Conservation (phyloP, 495 filamentous ascomycete species). For the Penicillium bovifimosum region DNA sequence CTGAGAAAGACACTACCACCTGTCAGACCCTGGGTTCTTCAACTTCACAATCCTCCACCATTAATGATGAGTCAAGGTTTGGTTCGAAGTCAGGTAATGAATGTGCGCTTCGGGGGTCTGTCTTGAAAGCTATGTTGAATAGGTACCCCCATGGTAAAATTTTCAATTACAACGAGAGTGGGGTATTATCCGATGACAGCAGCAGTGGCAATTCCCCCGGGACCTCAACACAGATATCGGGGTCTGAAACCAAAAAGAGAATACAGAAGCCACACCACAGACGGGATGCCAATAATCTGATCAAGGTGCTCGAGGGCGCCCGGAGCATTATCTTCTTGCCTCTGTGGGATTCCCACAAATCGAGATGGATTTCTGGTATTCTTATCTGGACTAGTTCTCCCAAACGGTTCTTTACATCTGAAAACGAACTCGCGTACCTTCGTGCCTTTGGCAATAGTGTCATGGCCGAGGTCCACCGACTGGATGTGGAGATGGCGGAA, state of each 20-base stretch:
- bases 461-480: slow-evolving; percentile 55
- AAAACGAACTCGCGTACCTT: slow-evolving; percentile 45
- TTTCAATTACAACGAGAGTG: slow-evolving; percentile 49
- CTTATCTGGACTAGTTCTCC: slow-evolving; percentile 50
- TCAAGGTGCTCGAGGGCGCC: slow-evolving; percentile 17
- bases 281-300: slow-evolving; percentile 18
- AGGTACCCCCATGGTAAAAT: slow-evolving; percentile 57
- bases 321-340: slow-evolving; percentile 34
- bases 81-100: no score
- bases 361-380: slow-evolving; percentile 55
- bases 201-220: background rate
- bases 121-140: no score
- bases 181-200: slow-evolving; percentile 23
- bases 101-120: no score
- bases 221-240: background rate
- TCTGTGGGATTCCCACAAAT: slow-evolving; percentile 54
- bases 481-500: slow-evolving; percentile 45
- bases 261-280: no score
- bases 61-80: slow-evolving; percentile 20
- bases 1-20: no score
- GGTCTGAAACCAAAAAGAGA: no score
- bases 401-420: slow-evolving; percentile 32
- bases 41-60: slow-evolving; percentile 13
- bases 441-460: slow-evolving; percentile 54
- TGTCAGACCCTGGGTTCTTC: slow-evolving; percentile 21